Conservation (phyloP, 306 rosid genomes). For the Oemleria cerasiformis region DNA sequence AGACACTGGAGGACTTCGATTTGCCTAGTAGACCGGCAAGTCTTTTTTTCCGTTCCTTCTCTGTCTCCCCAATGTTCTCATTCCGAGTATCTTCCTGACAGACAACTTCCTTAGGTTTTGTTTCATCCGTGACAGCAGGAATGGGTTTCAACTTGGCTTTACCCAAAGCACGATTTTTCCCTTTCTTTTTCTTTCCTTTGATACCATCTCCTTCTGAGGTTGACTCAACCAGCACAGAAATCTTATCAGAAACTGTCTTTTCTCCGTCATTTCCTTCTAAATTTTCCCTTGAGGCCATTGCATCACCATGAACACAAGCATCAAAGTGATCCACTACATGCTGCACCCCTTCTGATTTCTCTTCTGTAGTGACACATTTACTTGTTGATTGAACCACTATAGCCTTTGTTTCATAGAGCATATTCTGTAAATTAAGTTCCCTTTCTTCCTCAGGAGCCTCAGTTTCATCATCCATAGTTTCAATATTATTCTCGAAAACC, state of each 20-base stretch:
- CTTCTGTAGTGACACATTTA: conserved; percentile 24
- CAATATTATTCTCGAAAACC: conserved; percentile 28
- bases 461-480: conserved; percentile 63
- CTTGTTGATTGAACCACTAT: conserved; percentile 22
- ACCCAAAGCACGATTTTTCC: conserved; percentile 32
- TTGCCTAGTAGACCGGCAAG: conserved; percentile 31
- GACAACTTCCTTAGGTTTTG: conserved; percentile 19
- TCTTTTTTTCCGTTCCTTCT: conserved; percentile 31
- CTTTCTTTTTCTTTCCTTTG: conserved; percentile 35
- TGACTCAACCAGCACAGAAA: conserved; percentile 31
- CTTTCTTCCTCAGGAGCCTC: conserved; percentile 57
- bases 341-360: conserved; percentile 28
- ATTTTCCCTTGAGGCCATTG: conserved; percentile 31
- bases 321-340: conserved; percentile 19
- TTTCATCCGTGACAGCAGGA: conserved; percentile 18
- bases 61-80: conserved; percentile 31
- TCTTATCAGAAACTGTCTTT: conserved; percentile 12
- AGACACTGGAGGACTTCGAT: conserved; percentile 19
- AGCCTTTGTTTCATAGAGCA: conserved; percentile 24
- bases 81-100: conserved; percentile 21
- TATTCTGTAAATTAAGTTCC: conserved; percentile 40
- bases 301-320: conserved; percentile 29
- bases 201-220: conserved; percentile 26
- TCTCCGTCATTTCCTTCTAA: conserved; percentile 29
- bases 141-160: conserved; percentile 35